A percentile compares a stretch with the other conserved stretches of the same genome.
phyloP scores from a whole-genome alignment of 345 rosid genomes.

The Gossypioides kirkii region DNA sequence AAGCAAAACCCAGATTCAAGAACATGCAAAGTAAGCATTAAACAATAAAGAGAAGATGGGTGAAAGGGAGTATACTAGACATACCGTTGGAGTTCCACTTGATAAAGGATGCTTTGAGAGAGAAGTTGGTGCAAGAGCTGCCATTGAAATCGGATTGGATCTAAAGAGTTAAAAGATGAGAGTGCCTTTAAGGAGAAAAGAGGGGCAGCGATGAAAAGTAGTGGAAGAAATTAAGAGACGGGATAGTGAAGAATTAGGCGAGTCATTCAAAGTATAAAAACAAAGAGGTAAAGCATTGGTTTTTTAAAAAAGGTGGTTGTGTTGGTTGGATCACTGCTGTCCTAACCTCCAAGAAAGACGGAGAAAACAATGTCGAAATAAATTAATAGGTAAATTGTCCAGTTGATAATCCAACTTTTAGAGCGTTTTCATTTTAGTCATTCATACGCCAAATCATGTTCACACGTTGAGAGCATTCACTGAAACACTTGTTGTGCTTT shows the following conservation, averaged over 20 bases:
- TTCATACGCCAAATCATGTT: too few species aligned
- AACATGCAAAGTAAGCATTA: background rate
- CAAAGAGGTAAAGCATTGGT: background rate
- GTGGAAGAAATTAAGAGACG: background rate
- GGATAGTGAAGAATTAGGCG: background rate
- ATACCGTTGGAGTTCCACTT: background rate
- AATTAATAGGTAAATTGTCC: background rate
- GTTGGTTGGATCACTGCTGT: background rate
- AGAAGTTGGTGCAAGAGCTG: conserved; percentile 1
- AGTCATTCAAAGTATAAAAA: background rate
- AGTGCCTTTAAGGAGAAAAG: background rate
- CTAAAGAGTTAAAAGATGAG: background rate
- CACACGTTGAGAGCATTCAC: too few species aligned
- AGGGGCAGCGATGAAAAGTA: background rate
- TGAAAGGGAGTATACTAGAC: too few species aligned
- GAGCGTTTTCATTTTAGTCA: too few species aligned
- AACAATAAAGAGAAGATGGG: background rate
- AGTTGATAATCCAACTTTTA: too few species aligned
- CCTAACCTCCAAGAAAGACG: conserved; percentile 12
- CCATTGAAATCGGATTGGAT: background rate
- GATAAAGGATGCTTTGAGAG: conserved; percentile 4
- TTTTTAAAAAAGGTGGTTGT: background rate
- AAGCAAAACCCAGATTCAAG: conserved; percentile 3
- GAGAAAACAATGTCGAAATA: background rate
- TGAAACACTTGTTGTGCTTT: too few species aligned